Evolutionary conservation across 2,329 filamentous ascomycete species (phyloP), one percentile per base, ranked within the genome.

Genomic region (Coniochaeta sp.): DNA sequence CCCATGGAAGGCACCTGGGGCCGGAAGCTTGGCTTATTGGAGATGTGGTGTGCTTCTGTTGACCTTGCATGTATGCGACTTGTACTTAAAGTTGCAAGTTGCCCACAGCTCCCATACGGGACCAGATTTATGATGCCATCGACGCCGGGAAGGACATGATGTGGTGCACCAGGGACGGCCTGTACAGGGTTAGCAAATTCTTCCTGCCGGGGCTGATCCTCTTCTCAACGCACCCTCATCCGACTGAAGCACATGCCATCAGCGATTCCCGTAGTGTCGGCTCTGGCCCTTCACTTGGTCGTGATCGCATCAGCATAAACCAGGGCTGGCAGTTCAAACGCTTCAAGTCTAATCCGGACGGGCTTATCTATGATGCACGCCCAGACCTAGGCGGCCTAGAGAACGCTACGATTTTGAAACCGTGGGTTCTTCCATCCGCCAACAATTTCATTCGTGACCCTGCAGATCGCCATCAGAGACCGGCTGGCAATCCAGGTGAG

Each of bases 301-400:
- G 73, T 33, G 69, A 73, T 60, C 72, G 72, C 28, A 60, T 68
- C 40, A 72, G 69, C 60, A 58, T 75, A 62, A 73, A 73, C 62
- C 60, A 62, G 7, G 67, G 62, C 43, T 75, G 73, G 73, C 65
- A 65, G 22, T 75, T 75, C 60, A 62, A 65, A 7, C 71, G 72
- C 59, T 74, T 73, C 62, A 67, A 64, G 11, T 62, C 65, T 19
- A 73, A 69, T 56, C 72, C 73, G 0, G 73, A 75, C 63, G 64
- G 62, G 1, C 66, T 75, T 1, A 71, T 69, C 0, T 75, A 75
- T 62, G 50, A 38, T 38, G 16, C 12, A 4, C 36, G 36, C 12
- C 36, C 36, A 38, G 36, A 38, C 19, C 22, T 50, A 17, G 44
- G 9, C 19, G 44, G 28, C 28, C 28, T 31, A 31, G 28, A 9